Evolutionary conservation across 2,329 filamentous ascomycete genomes (phyloP).

Genomic region (Massarina eburnea): DNA sequence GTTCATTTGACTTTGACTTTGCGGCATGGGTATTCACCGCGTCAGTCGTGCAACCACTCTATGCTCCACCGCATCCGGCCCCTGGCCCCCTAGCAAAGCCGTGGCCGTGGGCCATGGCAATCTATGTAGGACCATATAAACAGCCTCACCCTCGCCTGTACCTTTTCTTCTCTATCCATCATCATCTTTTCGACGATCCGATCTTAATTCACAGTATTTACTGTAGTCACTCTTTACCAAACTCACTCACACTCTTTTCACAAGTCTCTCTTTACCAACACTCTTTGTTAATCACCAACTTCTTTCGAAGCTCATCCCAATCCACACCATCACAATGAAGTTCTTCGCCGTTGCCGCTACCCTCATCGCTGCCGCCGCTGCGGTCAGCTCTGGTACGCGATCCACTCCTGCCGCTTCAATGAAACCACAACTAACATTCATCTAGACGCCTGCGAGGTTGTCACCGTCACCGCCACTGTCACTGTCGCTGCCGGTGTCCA

Average conservation of each 20-base stretch:
- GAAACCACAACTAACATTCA: not conserved
- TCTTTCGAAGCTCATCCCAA: slow-evolving; percentile 12
- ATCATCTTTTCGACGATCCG: slow-evolving; percentile 17
- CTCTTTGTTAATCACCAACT: slow-evolving; percentile 7
- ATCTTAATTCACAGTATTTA: slow-evolving; percentile 22
- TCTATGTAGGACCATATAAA: slow-evolving; percentile 16
- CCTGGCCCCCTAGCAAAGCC: too few species aligned
- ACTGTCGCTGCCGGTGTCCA: slow-evolving; percentile 15
- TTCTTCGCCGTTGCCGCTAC: slow-evolving; percentile 31
- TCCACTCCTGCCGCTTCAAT: not conserved
- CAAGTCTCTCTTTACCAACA: slow-evolving; percentile 14
- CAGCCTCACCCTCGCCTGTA: slow-evolving; percentile 8
- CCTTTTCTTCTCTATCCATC: slow-evolving; percentile 9
- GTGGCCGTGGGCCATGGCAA: not conserved
- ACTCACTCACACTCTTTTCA: slow-evolving; percentile 13
- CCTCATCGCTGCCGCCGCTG: slow-evolving; percentile 25
- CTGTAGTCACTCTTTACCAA: slow-evolving; percentile 35
- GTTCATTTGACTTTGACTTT: too few species aligned
- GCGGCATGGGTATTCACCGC: too few species aligned
- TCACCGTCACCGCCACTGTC: slow-evolving; percentile 35
- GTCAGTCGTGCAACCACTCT: too few species aligned
- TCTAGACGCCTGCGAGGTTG: slow-evolving; percentile 27
- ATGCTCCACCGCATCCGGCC: too few species aligned
- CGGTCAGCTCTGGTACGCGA: slow-evolving; percentile 15
- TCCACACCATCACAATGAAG: slow-evolving; percentile 26